Conservation (phyloP, 1,284 basidiomycete species). For the Rhodotorula mucilaginosa region DNA sequence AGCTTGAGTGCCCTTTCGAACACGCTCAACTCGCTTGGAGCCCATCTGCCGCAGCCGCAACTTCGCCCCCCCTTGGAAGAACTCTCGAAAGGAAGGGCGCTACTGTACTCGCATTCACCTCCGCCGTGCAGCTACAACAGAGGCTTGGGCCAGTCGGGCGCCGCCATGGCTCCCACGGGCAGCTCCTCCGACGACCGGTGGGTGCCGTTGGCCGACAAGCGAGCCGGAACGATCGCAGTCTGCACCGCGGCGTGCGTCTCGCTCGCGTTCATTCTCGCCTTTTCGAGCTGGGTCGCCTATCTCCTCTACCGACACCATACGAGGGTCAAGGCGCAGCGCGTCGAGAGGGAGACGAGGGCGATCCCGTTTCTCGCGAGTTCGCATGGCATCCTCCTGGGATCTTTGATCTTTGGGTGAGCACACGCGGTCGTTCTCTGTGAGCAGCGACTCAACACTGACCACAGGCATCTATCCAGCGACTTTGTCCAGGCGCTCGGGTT, state of each 20-base stretch:
- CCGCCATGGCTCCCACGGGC: too few relatives aligned
- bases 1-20: too few relatives aligned
- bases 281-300: neutral
- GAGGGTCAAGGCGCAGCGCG: neutral
- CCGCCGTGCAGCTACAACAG: neutral
- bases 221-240: conserved; percentile 18
- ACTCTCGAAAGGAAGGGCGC: too few relatives aligned
- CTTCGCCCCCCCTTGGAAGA: neutral
- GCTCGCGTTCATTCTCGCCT: neutral
- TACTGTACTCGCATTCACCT: too few relatives aligned
- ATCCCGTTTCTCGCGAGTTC: conserved; percentile 12
- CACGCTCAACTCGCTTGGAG: too few relatives aligned
- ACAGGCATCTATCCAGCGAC: neutral
- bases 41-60: neutral
- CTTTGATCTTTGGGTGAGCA: conserved; percentile 8
- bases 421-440: neutral
- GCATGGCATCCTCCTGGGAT: conserved; percentile 11
- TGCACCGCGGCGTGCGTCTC: conserved; percentile 8
- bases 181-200: neutral
- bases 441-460: neutral
- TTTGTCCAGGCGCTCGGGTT: conserved; percentile 24
- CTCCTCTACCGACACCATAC: conserved; percentile 8
- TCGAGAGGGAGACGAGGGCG: conserved; percentile 9
- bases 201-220: conserved; percentile 13
- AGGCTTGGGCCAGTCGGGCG: neutral